Conservation (phyloP, 208 protist genomes). For the Acanthamoeba quina region DNA sequence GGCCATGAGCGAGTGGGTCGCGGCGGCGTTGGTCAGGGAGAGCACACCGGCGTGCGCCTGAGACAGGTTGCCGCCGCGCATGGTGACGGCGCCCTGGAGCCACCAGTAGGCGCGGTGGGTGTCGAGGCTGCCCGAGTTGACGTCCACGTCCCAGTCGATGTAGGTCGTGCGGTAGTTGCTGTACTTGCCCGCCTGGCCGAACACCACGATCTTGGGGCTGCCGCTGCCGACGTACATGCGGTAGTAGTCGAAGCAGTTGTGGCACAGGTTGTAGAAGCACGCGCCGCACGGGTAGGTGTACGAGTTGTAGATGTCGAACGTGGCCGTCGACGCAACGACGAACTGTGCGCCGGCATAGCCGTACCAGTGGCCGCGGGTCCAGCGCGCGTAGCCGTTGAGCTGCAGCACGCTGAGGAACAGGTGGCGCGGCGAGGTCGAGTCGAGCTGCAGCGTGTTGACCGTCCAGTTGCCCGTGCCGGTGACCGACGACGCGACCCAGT, state of each 20-base stretch:
- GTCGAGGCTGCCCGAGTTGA: slow-evolving; percentile 54
- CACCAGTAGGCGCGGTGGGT: slow-evolving; percentile 55
- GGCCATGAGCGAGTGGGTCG: not conserved
- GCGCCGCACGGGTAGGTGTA: slow-evolving; percentile 35
- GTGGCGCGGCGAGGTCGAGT: not conserved
- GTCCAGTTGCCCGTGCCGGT: slow-evolving; percentile 66
- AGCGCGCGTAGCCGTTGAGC: slow-evolving; percentile 62
- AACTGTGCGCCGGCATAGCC: slow-evolving; percentile 40
- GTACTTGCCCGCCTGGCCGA: slow-evolving; percentile 46
- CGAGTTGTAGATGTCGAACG: slow-evolving; percentile 34
- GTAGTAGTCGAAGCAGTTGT: slow-evolving; percentile 70
- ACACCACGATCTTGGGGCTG: slow-evolving; percentile 51
- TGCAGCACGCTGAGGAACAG: slow-evolving; percentile 34
- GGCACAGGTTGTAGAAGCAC: slow-evolving; percentile 64
- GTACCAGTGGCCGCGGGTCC: slow-evolving; percentile 28
- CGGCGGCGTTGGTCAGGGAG: not conserved
- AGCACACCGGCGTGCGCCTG: slow-evolving; percentile 35
- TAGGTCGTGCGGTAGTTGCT: slow-evolving; percentile 71
- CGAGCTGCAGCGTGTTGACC: slow-evolving; percentile 28
- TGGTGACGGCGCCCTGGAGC: slow-evolving; percentile 29
- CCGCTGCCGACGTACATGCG: slow-evolving; percentile 37
- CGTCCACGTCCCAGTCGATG: slow-evolving; percentile 62
- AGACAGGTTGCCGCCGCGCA: slow-evolving; percentile 45
- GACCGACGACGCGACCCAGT: not conserved
- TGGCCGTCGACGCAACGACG: slow-evolving; percentile 41